phyloP scores from a whole-genome alignment of 2,329 filamentous ascomycete species.

The Nigrospora osmanthi region DNA sequence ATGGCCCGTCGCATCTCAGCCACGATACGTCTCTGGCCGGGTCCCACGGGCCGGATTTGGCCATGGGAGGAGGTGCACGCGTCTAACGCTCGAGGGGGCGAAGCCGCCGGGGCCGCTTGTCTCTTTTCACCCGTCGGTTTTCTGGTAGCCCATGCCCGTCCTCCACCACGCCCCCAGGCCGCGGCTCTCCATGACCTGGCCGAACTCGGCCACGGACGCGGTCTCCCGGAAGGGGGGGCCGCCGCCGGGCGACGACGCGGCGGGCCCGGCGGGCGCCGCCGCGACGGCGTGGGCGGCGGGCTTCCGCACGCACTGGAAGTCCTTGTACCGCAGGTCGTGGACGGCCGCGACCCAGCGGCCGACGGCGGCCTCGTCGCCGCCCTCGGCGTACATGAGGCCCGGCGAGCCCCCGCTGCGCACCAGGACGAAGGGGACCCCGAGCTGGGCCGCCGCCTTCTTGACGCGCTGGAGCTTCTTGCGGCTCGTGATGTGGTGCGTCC shows the following conservation, averaged over 20 bases:
- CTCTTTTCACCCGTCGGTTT: too few relatives aligned
- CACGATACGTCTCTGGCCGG: too few relatives aligned
- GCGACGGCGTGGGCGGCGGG: constrained; percentile 25
- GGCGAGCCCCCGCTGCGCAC: constrained; percentile 61
- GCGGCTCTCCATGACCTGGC: constrained; percentile 48
- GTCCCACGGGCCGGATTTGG: too few relatives aligned
- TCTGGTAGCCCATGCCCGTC: constrained; percentile 52
- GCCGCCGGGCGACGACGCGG: constrained; percentile 1
- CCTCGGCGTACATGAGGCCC: constrained; percentile 73
- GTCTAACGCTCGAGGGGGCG: too few relatives aligned
- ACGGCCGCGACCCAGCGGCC: constrained; percentile 58
- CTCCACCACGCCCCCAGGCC: constrained; percentile 61
- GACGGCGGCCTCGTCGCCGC: constrained; percentile 42
- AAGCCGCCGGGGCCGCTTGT: too few relatives aligned
- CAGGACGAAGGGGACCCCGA: constrained; percentile 51
- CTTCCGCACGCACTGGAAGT: constrained; percentile 56
- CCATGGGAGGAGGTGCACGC: too few relatives aligned
- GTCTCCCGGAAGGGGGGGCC: constrained; percentile 52
- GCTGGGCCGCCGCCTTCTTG: constrained; percentile 51
- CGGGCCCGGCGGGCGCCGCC: not conserved
- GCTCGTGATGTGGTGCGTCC: constrained; percentile 75
- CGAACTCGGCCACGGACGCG: constrained; percentile 58
- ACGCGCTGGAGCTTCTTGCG: constrained; percentile 61
- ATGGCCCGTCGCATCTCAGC: too few relatives aligned
- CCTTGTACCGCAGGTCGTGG: constrained; percentile 61